These are phyloP conservation scores for Cercospora sesami DNA, from an alignment of 2,329 filamentous ascomycete genomes.

Conservation along the genomic window DNA sequence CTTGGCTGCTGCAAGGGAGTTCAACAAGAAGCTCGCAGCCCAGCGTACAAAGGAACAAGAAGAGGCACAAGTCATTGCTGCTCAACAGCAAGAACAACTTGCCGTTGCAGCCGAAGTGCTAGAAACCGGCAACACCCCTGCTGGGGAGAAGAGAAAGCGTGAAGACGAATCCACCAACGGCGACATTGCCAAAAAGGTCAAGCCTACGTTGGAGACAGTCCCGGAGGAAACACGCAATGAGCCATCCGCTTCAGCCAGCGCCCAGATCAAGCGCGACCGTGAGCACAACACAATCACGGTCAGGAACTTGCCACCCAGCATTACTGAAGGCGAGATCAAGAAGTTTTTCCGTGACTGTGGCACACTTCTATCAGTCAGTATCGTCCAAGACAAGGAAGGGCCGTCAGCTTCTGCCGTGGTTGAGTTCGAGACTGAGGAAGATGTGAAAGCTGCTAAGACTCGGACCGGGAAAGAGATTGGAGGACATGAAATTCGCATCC, in stretches of 20 bases:
- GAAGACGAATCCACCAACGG: constrained; percentile 56
- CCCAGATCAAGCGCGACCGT: constrained; percentile 71
- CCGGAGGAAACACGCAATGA: constrained; percentile 37
- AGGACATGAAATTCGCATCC: constrained; percentile 70
- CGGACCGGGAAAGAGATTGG: constrained; percentile 79
- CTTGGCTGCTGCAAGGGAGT: constrained; percentile 70
- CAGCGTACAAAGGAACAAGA: constrained; percentile 67
- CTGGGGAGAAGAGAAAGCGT: constrained; percentile 70
- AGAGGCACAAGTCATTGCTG: constrained; percentile 61
- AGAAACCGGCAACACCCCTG: constrained; percentile 22
- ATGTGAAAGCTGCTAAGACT: constrained; percentile 77
- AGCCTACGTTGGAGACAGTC: constrained; percentile 42
- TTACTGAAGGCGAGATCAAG: constrained; percentile 70
- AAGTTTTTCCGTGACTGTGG: constrained; percentile 94
- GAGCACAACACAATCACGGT: constrained; percentile 87
- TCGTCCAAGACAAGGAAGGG: constrained; percentile 63
- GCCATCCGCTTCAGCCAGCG: constrained; percentile 37
- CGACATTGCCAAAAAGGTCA: constrained; percentile 66
- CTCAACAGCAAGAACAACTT: constrained; percentile 31
- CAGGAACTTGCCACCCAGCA: constrained; percentile 69
- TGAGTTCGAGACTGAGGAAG: constrained; percentile 79
- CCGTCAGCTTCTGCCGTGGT: constrained; percentile 70
- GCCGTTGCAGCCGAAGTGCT: constrained; percentile 35
- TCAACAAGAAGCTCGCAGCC: constrained; percentile 62
- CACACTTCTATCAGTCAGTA: constrained; percentile 72